These are phyloP conservation scores for Aureobasidium zeae DNA, from an alignment of 2,329 filamentous ascomycete genomes.

Conservation along the genomic window DNA sequence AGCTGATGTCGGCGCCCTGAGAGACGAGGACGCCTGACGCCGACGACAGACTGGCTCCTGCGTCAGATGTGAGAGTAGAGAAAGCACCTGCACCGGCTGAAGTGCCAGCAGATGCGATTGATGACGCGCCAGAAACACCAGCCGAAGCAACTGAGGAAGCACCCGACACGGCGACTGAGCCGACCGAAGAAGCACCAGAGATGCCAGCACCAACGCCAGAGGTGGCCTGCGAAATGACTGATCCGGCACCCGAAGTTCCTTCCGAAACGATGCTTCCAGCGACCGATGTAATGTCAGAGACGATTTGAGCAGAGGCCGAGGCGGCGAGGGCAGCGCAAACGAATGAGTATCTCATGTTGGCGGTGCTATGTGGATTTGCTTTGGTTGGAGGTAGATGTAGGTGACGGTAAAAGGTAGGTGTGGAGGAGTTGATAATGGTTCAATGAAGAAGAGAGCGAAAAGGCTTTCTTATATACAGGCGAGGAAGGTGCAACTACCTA, in stretches of 20 bases:
- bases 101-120: neutral
- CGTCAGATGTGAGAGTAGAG: neutral
- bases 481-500: conserved; percentile 1
- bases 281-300: conserved; percentile 4
- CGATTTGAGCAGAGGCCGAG: conserved; percentile 5
- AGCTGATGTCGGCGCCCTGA: neutral
- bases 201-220: conserved; percentile 2
- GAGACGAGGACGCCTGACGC: conserved; percentile 4
- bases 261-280: conserved; percentile 3
- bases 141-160: conserved; percentile 6
- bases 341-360: conserved; percentile 13
- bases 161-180: neutral
- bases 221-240: neutral
- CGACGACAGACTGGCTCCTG: neutral
- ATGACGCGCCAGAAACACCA: conserved; percentile 4
- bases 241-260: conserved; percentile 3
- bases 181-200: conserved; percentile 8
- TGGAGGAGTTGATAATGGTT: neutral
- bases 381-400: conserved; percentile 5
- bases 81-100: conserved; percentile 1
- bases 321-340: conserved; percentile 11
- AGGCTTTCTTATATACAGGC: neutral
- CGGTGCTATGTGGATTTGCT: conserved; percentile 5
- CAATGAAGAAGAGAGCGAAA: neutral
- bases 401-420: neutral